Percentiles rank a stretch among this genome's conserved stretches.
These are phyloP conservation scores for Claviceps humidiphila DNA, from an alignment of 2,329 filamentous ascomycete genomes.

Conservation along the genomic window DNA sequence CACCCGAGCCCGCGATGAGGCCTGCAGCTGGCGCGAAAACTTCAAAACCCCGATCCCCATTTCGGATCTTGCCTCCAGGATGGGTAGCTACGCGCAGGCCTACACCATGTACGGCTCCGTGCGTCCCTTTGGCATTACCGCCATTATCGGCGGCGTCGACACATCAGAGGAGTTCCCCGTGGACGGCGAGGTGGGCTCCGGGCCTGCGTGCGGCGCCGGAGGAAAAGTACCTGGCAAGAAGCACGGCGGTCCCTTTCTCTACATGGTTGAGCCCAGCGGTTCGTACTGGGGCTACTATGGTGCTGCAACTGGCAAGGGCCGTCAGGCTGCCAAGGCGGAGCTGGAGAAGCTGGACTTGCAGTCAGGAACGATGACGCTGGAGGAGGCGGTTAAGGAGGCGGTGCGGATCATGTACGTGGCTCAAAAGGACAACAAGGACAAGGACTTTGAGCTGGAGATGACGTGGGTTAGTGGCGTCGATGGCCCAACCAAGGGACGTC, in stretches of 20 bases:
- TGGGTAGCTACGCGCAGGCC: constrained; percentile 92
- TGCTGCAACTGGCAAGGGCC: constrained; percentile 90
- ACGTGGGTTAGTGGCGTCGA: constrained; percentile 83
- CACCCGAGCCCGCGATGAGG: constrained; percentile 86
- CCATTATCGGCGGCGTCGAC: constrained; percentile 89
- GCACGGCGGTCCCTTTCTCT: constrained; percentile 82
- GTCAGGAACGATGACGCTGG: constrained; percentile 61
- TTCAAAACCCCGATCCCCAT: constrained; percentile 94
- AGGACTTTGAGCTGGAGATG: constrained; percentile 99
- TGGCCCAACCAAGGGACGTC: constrained; percentile 82
- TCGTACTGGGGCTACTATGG: constrained; percentile 99
- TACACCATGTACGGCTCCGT: constrained; percentile 97
- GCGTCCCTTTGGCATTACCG: constrained; percentile 90
- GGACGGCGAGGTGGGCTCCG: constrained; percentile 78
- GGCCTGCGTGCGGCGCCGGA: constrained; percentile 66
- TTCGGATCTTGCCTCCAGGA: constrained; percentile 75
- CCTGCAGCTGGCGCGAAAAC: constrained; percentile 75
- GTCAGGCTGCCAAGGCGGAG: constrained; percentile 94
- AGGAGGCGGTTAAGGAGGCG: constrained; percentile 89
- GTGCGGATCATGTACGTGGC: constrained; percentile 94
- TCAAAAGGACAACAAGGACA: constrained; percentile 98
- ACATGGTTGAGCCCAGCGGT: constrained; percentile 98
- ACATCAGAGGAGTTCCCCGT: constrained; percentile 73
- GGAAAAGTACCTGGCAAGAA: constrained; percentile 63
- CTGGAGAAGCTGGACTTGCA: constrained; percentile 91